phyloP scores from a whole-genome alignment of 768 basidiomycete genomes.

The Kwoniella newhampshirensis region DNA sequence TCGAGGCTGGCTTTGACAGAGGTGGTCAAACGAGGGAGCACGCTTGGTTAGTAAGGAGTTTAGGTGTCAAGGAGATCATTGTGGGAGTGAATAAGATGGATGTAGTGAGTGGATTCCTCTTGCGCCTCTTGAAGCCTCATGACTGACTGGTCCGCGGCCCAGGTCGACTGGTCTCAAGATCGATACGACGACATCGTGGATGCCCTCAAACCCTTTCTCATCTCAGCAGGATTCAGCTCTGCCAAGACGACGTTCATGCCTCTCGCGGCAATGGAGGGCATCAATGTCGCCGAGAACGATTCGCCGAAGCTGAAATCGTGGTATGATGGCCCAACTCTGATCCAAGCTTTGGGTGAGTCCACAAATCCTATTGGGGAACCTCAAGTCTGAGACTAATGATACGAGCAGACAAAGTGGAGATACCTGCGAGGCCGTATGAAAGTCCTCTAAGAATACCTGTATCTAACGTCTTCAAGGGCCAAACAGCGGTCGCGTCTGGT shows the following conservation, averaged over 20 bases:
- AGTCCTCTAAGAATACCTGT: slow-evolving; percentile 81
- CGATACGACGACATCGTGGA: slow-evolving; percentile 83
- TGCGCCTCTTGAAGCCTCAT: neutral
- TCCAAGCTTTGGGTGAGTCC: slow-evolving; percentile 71
- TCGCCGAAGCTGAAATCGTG: slow-evolving; percentile 63
- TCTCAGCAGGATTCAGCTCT: slow-evolving; percentile 80
- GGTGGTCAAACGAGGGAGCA: slow-evolving; percentile 97
- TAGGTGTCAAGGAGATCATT: slow-evolving; percentile 87
- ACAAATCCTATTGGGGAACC: neutral
- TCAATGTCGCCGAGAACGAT: slow-evolving; percentile 65
- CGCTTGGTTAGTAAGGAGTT: slow-evolving; percentile 80
- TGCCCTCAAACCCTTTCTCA: slow-evolving; percentile 72
- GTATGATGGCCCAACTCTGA: slow-evolving; percentile 83
- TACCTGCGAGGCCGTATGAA: slow-evolving; percentile 73
- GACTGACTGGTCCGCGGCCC: neutral
- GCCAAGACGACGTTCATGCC: slow-evolving; percentile 81
- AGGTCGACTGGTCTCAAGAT: slow-evolving; percentile 83
- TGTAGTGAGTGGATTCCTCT: slow-evolving; percentile 61
- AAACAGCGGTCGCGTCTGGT: slow-evolving; percentile 65
- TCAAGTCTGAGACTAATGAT: slow-evolving; percentile 2
- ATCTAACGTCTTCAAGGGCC: slow-evolving; percentile 91
- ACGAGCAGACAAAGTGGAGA: slow-evolving; percentile 70
- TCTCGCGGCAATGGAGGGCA: slow-evolving; percentile 83
- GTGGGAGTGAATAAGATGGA: slow-evolving; percentile 96
- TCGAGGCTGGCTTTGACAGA: slow-evolving; percentile 90